Evolutionary conservation across 2,329 filamentous ascomycete species (phyloP).

Genomic region (Cercospora sesami): DNA sequence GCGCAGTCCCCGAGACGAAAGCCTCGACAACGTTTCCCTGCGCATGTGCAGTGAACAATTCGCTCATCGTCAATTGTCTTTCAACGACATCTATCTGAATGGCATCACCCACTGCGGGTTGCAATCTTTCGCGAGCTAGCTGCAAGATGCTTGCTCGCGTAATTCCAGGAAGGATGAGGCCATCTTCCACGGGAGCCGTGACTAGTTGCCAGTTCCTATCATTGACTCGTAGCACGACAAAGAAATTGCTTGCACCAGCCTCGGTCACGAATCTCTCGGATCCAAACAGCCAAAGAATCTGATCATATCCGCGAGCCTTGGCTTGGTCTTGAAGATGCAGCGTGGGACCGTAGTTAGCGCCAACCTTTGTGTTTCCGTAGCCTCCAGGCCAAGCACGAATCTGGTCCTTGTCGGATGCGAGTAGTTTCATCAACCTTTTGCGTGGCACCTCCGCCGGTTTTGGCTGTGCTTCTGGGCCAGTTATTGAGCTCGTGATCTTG

Average conservation of each 20-base stretch:
- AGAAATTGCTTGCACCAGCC: slow-evolving; percentile 90
- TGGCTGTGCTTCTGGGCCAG: slow-evolving; percentile 27
- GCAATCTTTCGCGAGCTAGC: slow-evolving; percentile 64
- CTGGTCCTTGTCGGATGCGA: slow-evolving; percentile 75
- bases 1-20: slow-evolving; percentile 79
- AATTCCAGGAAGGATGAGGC: slow-evolving; percentile 80
- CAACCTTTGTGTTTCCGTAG: slow-evolving; percentile 85
- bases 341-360: slow-evolving; percentile 85
- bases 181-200: slow-evolving; percentile 76
- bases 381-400: slow-evolving; percentile 88
- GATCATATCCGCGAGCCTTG: slow-evolving; percentile 69
- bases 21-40: slow-evolving; percentile 59
- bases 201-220: slow-evolving; percentile 64
- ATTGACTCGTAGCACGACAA: slow-evolving; percentile 72
- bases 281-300: slow-evolving; percentile 77
- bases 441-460: slow-evolving; percentile 28
- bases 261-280: slow-evolving; percentile 75
- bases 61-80: slow-evolving; percentile 26
- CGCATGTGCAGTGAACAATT: slow-evolving; percentile 22
- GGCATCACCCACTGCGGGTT: slow-evolving; percentile 24
- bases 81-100: slow-evolving; percentile 28
- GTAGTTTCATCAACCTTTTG: slow-evolving; percentile 59
- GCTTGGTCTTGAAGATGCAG: slow-evolving; percentile 75
- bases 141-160: slow-evolving; percentile 77
- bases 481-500: slow-evolving; percentile 32